Evolutionary conservation across 306 rosid species (phyloP).

Genomic region (Geum urbanum): DNA sequence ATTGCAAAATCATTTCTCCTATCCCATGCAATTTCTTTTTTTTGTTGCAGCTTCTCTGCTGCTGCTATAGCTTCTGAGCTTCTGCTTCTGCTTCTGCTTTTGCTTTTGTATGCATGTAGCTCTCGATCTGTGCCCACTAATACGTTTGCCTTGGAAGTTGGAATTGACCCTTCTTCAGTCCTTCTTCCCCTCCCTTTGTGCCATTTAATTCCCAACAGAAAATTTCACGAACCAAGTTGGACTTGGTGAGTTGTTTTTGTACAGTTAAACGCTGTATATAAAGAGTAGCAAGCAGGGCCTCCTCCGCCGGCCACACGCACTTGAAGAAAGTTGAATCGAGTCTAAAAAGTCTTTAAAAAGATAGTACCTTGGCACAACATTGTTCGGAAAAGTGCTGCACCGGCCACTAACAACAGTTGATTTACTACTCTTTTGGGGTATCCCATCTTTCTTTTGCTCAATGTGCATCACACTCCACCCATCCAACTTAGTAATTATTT

Average conservation of each 20-base stretch:
- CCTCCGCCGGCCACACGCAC: neutral
- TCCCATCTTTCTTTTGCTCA: no score
- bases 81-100: neutral
- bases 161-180: neutral
- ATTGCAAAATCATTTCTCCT: no score
- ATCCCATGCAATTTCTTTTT: no score
- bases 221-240: neutral
- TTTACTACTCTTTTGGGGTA: no score
- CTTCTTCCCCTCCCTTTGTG: neutral
- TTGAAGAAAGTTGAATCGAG: neutral
- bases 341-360: neutral
- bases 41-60: neutral
- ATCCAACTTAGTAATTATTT: no score
- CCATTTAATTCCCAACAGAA: neutral
- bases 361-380: neutral
- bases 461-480: no score
- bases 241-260: neutral
- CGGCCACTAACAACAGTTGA: no score
- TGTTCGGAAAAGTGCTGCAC: neutral
- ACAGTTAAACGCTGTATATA: neutral
- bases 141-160: constrained; percentile 8
- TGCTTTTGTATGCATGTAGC: neutral
- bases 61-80: no score
- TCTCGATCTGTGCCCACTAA: neutral
- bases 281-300: neutral